Base-by-base conservation (phyloP, 2,329 filamentous ascomycete species). In the Curvularia spicifera region DNA sequence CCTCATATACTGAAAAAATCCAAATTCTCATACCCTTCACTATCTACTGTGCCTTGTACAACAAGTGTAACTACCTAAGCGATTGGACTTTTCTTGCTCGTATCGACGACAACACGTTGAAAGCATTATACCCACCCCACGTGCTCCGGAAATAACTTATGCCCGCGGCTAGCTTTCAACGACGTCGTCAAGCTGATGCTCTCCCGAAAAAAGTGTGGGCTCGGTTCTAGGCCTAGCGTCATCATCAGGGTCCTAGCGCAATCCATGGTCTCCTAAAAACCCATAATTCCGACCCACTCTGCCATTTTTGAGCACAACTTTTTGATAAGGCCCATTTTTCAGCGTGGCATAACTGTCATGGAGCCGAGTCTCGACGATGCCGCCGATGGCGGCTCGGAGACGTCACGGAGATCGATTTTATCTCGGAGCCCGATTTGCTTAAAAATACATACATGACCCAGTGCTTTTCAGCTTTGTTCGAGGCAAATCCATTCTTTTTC, bases 201-300 rank as follows among this genome's bases (percentile, higher is more conserved):
- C 1, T 37, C 18, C 42, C 2, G 37, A 46, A 49, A 1, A 48
- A 57, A 53, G 43, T 37, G 50, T 43, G 10, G 15, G 5, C 20
- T 44, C 35, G 47, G 46, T 46, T 31, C 44, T 46, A 31, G 20
- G 15, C 15, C 20, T 39, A 43, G 39, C 39, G 45, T 37, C 39
- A 48, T 35, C n/a, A 26, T 26, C 29, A 53, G n/a, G 54, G 49
- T 37, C 39, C 43, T 26, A 53, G 53, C 53, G 33, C 40, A 40
- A 53, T 28, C 43, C 26, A 31, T 31, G n/a, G n/a, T 10, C 12
- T 15, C 22, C 13, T 53, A 49, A 43, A 43, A 37, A 9, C 24
- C 49, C 45, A 51, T 53, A 57, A 35, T 33, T 43, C n/a, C 20
- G 51, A 39, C 44, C 50, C 50, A 48, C 55, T 7, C 18, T 33